Base-by-base conservation (phyloP, 164 flowering plant genomes). In the Kalanchoe fedtschenkoi region DNA sequence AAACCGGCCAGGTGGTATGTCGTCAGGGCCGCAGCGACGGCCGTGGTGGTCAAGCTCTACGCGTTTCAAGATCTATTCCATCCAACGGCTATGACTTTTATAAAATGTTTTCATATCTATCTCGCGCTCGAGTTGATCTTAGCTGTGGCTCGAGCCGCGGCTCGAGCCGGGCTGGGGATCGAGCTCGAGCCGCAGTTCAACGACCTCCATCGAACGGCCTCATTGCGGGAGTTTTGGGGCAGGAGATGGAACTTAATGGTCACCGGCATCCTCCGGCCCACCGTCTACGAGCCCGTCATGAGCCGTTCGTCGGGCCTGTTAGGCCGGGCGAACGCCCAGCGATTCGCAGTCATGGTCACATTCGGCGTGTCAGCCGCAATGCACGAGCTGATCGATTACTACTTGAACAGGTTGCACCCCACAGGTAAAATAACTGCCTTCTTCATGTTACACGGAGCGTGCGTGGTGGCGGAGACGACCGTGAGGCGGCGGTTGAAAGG, bases 141-240 rank as follows among this genome's bases (percentile, higher is more conserved):
- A 6, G 76, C 77, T 15, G 1, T 59, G 0, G 41, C n/a, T 0
- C 75, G 66, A 10, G 38, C 41, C 21, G 15, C 70, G n/a, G 73
- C 68, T 38, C 64, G 71, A n/a, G 62, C 60, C 33, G 11, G 71
- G 0, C 33, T 81, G 0, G 65, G 72, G 0, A 2, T 75, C 1
- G 81, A 83, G 66, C 70, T 79, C 5, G 89, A 83, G 61, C 79
- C 79, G 24, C 84, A 72, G 37, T 82, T 79, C 69, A 38, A 80
- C 46, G 76, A 80, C 33, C 90, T 87, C 0, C 74, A 76, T 58
- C 65, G 71, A 8, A 56, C 85, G 26, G 71, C 82, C 7, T 84
- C 89, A 0, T 59, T 82, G 8, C 82, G 79, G 39, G 81, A 84
- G 43, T 84, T 84, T 62, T 82, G 89, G 89, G 83, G 89, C 1